These are phyloP conservation scores for Cryphonectria japonica DNA, from an alignment of 2,329 filamentous ascomycete species.

Conservation along the genomic window DNA sequence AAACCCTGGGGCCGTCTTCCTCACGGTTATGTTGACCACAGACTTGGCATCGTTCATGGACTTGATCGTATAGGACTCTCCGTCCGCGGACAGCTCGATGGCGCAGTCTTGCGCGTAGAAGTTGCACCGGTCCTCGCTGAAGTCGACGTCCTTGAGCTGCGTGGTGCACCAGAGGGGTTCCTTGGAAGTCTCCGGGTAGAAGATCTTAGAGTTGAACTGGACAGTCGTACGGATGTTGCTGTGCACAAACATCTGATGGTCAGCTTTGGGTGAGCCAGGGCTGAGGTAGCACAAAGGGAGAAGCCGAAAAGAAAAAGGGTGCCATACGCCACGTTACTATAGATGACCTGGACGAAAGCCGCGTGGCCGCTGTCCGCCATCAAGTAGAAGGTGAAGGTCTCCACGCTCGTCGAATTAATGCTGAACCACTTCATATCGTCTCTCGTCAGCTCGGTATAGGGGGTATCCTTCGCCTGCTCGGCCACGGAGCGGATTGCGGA, in stretches of 20 bases:
- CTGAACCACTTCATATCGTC: constrained; percentile 82
- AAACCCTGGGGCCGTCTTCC: constrained; percentile 77
- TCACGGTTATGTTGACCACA: constrained; percentile 85
- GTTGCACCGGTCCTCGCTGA: constrained; percentile 79
- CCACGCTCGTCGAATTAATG: constrained; percentile 84
- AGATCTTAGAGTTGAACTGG: constrained; percentile 95
- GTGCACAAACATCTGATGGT: constrained; percentile 18
- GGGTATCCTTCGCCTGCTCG: constrained; percentile 74
- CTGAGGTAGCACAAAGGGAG: constrained; percentile 26
- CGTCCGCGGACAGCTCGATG: constrained; percentile 83
- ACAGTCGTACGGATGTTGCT: constrained; percentile 88
- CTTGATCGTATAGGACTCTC: constrained; percentile 84
- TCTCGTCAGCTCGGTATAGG: constrained; percentile 78
- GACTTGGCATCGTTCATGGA: constrained; percentile 80
- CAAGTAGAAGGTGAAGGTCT: constrained; percentile 95
- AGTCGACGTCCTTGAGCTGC: constrained; percentile 76
- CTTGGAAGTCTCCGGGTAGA: constrained; percentile 73
- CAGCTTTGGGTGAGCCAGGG: constrained; percentile 22
- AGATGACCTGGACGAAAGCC: constrained; percentile 87
- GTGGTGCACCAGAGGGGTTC: constrained; percentile 84
- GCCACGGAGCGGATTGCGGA: constrained; percentile 85
- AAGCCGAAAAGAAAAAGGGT: constrained; percentile 19
- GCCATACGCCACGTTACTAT: constrained; percentile 92
- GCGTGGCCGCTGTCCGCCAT: constrained; percentile 76
- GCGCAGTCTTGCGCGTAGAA: constrained; percentile 89